Conservation (phyloP, 164 flowering plant species). For the Berberis thunbergii region DNA sequence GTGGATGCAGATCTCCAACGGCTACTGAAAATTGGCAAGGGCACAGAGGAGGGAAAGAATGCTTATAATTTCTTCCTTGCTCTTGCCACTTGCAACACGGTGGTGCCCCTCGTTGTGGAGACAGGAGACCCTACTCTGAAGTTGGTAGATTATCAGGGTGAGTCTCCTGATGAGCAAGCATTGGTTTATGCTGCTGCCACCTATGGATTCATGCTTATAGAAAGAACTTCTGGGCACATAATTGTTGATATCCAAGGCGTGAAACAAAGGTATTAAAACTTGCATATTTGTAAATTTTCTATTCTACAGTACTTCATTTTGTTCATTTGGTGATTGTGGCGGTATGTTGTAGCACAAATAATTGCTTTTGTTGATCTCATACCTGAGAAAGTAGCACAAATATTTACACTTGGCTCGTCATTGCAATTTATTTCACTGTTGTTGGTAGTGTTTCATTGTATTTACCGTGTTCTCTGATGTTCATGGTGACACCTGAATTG, state of each 20-base stretch:
- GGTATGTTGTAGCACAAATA: too few relatives aligned
- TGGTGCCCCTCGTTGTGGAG: conserved; percentile 69
- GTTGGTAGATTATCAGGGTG: conserved; percentile 91
- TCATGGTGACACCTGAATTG: too few relatives aligned
- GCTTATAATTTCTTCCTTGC: neutral
- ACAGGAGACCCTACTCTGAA: conserved; percentile 47
- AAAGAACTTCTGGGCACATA: conserved; percentile 92
- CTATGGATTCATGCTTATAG: conserved; percentile 84
- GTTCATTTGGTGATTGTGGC: too few relatives aligned
- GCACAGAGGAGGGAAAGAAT: conserved; percentile 11
- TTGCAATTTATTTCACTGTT: too few relatives aligned
- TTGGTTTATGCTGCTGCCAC: conserved; percentile 95
- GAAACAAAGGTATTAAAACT: conserved; percentile 19
- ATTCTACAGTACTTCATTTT: conserved; percentile 17
- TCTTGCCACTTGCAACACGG: conserved; percentile 32
- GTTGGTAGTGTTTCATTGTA: too few relatives aligned
- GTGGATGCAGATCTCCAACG: conserved; percentile 47
- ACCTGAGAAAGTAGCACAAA: too few relatives aligned
- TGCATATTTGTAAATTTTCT: conserved; percentile 3
- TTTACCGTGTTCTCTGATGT: too few relatives aligned
- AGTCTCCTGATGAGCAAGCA: conserved; percentile 99
- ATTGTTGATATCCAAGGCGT: conserved; percentile 45
- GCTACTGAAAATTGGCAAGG: conserved; percentile 32
- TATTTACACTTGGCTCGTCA: too few relatives aligned
- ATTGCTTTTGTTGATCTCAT: too few relatives aligned